phyloP scores from a whole-genome alignment of 176 grass and related monocot species.

The Alloteropsis semialata region DNA sequence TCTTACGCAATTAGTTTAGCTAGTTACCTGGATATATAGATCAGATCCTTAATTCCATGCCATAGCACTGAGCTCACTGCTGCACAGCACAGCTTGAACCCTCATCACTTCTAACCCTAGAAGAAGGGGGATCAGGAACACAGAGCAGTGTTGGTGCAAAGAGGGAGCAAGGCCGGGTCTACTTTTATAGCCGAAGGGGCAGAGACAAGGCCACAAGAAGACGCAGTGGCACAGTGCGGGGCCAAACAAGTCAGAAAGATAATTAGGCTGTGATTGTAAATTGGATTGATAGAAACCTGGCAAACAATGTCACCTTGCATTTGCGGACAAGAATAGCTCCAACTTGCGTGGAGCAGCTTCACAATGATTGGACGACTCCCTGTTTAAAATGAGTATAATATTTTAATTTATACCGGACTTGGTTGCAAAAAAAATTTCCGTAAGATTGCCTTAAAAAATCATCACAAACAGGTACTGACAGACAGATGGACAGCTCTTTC shows the following conservation, averaged over 20 bases:
- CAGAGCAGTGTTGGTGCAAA: conserved; percentile 17
- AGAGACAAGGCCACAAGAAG: not conserved
- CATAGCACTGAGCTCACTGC: conserved; percentile 1
- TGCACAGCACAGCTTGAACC: not conserved
- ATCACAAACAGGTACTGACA: not conserved
- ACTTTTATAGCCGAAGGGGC: conserved; percentile 30
- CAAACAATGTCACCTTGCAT: conserved; percentile 16
- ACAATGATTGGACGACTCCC: not conserved
- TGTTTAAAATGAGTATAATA: conserved; percentile 15
- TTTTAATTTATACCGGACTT: not conserved
- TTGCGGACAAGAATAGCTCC: conserved; percentile 13
- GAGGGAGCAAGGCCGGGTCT: not conserved
- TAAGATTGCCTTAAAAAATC: not conserved
- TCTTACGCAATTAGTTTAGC: not conserved
- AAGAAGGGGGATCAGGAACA: not conserved
- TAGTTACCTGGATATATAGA: conserved; percentile 32
- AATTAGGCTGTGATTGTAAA: conserved; percentile 18
- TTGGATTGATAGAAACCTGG: not conserved
- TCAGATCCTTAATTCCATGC: conserved; percentile 24
- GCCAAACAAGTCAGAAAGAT: not conserved
- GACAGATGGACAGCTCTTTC: not conserved
- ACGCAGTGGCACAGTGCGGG: not conserved
- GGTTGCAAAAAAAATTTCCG: not conserved
- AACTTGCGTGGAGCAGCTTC: conserved; percentile 19
- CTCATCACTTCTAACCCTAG: conserved; percentile 19